Evolutionary conservation across 1,139 yeast species (phyloP).

Genomic region (Wickerhamomyces sp.): DNA sequence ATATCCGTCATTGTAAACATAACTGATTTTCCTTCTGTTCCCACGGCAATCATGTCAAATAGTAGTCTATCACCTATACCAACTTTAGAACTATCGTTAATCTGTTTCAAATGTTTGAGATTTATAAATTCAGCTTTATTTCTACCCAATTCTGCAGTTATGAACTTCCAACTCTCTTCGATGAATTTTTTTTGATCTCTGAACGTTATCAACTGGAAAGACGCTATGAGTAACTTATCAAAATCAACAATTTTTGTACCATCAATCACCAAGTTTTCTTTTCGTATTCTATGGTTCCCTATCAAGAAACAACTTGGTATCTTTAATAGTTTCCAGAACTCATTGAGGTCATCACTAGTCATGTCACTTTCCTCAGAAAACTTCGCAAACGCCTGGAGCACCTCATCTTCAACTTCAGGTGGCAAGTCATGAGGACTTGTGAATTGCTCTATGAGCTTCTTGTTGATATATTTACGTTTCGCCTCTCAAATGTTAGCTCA

Average conservation of each 20-base stretch:
- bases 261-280: constrained; percentile 25
- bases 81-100: constrained; percentile 28
- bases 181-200: constrained; percentile 31
- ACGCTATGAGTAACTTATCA: constrained; percentile 34
- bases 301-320: constrained; percentile 25
- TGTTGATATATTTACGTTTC: constrained; percentile 15
- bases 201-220: constrained; percentile 35
- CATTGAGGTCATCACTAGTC: constrained; percentile 25
- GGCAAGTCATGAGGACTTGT: constrained; percentile 29
- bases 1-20: constrained; percentile 36
- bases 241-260: constrained; percentile 39
- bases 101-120: constrained; percentile 31
- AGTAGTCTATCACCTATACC: constrained; percentile 28
- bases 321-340: constrained; percentile 25
- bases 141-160: constrained; percentile 13
- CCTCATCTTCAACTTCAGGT: constrained; percentile 34
- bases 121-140: constrained; percentile 19
- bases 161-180: constrained; percentile 35
- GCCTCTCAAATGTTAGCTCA: no score
- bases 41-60: constrained; percentile 40
- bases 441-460: constrained; percentile 25
- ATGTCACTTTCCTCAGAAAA: constrained; percentile 33
- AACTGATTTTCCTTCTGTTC: constrained; percentile 31
- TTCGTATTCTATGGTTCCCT: constrained; percentile 19
- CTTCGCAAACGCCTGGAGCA: constrained; percentile 33